Conservation (phyloP, 2,329 filamentous ascomycete genomes). For the Arthrobotrys iridis region DNA sequence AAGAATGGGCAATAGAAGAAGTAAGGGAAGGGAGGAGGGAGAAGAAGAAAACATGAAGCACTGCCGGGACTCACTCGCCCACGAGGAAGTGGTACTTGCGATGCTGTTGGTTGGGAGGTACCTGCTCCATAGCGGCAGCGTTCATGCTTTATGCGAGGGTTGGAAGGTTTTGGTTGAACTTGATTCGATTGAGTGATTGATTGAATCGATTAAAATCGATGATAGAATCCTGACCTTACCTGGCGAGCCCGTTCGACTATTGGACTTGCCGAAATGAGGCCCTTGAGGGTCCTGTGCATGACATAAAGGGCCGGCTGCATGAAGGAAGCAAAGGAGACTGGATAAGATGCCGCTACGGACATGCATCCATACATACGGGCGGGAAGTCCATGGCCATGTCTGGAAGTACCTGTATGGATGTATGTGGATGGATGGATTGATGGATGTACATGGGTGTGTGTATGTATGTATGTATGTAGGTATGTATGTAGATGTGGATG, state of each 20-base stretch:
- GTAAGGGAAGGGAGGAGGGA: background rate
- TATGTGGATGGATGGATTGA: background rate
- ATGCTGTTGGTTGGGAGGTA: slow-evolving; percentile 44
- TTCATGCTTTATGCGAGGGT: slow-evolving; percentile 48
- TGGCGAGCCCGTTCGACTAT: slow-evolving; percentile 33
- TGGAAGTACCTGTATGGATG: background rate
- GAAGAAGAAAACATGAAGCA: slow-evolving; percentile 25
- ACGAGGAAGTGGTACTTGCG: slow-evolving; percentile 12
- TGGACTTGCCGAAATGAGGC: slow-evolving; percentile 54
- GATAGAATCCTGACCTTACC: slow-evolving; percentile 33
- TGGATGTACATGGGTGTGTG: background rate
- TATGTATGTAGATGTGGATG: background rate
- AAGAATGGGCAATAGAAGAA: slow-evolving; percentile 10
- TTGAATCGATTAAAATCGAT: slow-evolving; percentile 36
- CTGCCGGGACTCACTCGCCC: slow-evolving; percentile 10
- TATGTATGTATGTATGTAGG: background rate
- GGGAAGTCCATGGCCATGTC: slow-evolving; percentile 11
- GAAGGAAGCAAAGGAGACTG: slow-evolving; percentile 39
- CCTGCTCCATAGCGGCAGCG: slow-evolving; percentile 47
- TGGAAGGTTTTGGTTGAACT: slow-evolving; percentile 52
- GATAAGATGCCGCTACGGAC: slow-evolving; percentile 26
- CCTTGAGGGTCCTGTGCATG: slow-evolving; percentile 49
- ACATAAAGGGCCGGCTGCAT: slow-evolving; percentile 36
- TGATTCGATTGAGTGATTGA: too few species aligned
- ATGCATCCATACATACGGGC: slow-evolving; percentile 17